Percentiles rank a stretch among this genome's conserved stretches.
phyloP scores from a whole-genome alignment of 1,139 yeast genomes.

The Geotrichum macrosporum region DNA sequence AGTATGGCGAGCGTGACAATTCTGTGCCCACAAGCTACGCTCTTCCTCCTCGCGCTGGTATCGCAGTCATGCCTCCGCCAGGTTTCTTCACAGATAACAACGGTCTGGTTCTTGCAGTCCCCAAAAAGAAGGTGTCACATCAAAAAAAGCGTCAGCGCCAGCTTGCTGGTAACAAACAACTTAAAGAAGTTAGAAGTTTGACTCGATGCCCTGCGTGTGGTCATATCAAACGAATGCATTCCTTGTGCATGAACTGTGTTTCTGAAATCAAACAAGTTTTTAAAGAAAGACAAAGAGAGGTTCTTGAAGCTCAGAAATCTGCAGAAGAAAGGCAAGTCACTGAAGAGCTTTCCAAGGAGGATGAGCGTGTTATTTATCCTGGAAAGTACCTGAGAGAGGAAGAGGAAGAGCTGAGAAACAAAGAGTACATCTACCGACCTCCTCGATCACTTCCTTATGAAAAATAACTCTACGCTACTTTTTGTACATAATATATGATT shows the following conservation, averaged over 20 bases:
- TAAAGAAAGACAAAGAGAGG: constrained; percentile 45
- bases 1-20: constrained; percentile 12
- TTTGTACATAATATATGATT: constrained; percentile 13
- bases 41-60: constrained; percentile 13
- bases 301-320: constrained; percentile 24
- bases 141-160: constrained; percentile 78
- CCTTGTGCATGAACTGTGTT: constrained; percentile 90
- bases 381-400: constrained; percentile 58
- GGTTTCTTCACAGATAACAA: constrained; percentile 32
- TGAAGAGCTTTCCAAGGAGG: constrained; percentile 54
- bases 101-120: constrained; percentile 80
- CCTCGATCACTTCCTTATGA: constrained; percentile 53
- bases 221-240: constrained; percentile 80
- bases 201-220: constrained; percentile 97
- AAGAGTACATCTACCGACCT: constrained; percentile 63
- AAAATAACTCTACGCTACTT: constrained; percentile 25
- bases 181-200: constrained; percentile 67
- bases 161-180: constrained; percentile 75
- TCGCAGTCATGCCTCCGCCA: constrained; percentile 18
- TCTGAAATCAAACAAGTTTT: constrained; percentile 72
- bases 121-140: constrained; percentile 88
- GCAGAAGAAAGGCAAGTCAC: constrained; percentile 37
- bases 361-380: constrained; percentile 61
- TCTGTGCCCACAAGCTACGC: constrained; percentile 13
- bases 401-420: constrained; percentile 49